These are phyloP conservation scores for Aspergillus sp. DNA, from an alignment of 2,329 filamentous ascomycete species.

Conservation along the genomic window DNA sequence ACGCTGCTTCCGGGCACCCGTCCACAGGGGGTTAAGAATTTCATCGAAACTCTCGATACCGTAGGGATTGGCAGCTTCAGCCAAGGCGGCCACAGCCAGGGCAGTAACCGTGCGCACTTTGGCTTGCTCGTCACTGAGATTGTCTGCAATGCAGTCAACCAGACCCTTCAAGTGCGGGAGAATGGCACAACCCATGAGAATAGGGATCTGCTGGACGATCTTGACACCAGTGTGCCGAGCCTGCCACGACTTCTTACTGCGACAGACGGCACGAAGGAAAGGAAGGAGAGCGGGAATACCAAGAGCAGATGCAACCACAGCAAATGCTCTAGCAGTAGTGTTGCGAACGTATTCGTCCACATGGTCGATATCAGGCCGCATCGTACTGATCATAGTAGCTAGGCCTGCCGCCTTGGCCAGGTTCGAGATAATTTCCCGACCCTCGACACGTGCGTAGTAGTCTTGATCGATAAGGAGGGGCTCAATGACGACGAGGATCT, in stretches of 20 bases:
- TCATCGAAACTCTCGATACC: constrained; percentile 99
- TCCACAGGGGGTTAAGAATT: constrained; percentile 96
- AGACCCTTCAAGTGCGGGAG: constrained; percentile 92
- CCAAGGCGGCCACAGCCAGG: constrained; percentile 88
- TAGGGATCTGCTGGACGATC: constrained; percentile 98
- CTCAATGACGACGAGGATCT: constrained; percentile 97
- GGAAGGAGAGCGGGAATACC: constrained; percentile 93
- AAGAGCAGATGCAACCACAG: constrained; percentile 91
- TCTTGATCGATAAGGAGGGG: constrained; percentile 99
- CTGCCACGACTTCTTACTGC: constrained; percentile 99
- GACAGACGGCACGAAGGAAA: constrained; percentile 91
- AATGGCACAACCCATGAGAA: constrained; percentile 96
- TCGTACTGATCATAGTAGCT: constrained; percentile 98
- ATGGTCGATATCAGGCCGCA: constrained; percentile 98
- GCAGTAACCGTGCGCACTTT: constrained; percentile 97
- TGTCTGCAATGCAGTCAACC: constrained; percentile 93
- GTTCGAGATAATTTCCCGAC: constrained; percentile 98
- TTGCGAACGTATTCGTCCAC: constrained; percentile 98
- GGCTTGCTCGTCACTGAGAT: constrained; percentile 94
- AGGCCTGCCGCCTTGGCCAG: constrained; percentile 93
- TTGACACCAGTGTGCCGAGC: constrained; percentile 97
- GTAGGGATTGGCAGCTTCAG: constrained; percentile 94
- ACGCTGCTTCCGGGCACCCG: constrained; percentile 89
- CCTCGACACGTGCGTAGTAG: constrained; percentile 97
- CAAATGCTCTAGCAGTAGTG: constrained; percentile 94